phyloP scores from a whole-genome alignment of 225 moss, liverwort and hornwort genomes.

The Physcomitrium patens region DNA sequence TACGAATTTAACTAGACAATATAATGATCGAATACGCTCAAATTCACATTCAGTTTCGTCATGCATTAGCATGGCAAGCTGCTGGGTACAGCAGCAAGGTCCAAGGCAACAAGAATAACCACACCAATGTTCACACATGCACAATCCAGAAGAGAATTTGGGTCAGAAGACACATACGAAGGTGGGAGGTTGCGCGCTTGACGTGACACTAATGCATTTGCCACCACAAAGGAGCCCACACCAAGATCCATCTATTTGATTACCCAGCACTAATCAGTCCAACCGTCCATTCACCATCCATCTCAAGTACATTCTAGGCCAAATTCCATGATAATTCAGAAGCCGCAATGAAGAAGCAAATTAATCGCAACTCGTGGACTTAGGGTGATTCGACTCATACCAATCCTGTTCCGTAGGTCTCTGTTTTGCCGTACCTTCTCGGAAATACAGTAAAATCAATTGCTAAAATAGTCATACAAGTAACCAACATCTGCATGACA shows the following conservation, averaged over 20 bases:
- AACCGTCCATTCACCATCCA: constrained; percentile 26
- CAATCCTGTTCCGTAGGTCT: constrained; percentile 92
- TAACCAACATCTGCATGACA: constrained; percentile 83
- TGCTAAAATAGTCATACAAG: constrained; percentile 85
- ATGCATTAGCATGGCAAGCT: background rate
- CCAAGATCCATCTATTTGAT: constrained; percentile 62
- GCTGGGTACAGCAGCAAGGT: background rate
- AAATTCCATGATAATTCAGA: background rate
- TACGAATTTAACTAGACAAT: background rate
- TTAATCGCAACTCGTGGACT: background rate
- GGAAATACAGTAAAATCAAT: constrained; percentile 92
- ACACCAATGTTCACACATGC: background rate
- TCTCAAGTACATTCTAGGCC: background rate
- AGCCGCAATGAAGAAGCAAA: background rate
- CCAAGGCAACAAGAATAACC: too few relatives aligned
- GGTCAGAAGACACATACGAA: constrained; percentile 56
- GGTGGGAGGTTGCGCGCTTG: constrained; percentile 80
- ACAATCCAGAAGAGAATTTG: constrained; percentile 2
- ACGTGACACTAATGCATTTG: constrained; percentile 91
- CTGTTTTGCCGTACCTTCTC: constrained; percentile 92
- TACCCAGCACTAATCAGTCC: constrained; percentile 33
- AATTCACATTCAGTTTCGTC: constrained; percentile 11
- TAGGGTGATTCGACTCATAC: constrained; percentile 37
- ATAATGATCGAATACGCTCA: background rate
- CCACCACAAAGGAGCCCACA: constrained; percentile 95